Evolutionary conservation across 2,329 filamentous ascomycete species (phyloP).

Genomic region (Fusarium cicatricum): DNA sequence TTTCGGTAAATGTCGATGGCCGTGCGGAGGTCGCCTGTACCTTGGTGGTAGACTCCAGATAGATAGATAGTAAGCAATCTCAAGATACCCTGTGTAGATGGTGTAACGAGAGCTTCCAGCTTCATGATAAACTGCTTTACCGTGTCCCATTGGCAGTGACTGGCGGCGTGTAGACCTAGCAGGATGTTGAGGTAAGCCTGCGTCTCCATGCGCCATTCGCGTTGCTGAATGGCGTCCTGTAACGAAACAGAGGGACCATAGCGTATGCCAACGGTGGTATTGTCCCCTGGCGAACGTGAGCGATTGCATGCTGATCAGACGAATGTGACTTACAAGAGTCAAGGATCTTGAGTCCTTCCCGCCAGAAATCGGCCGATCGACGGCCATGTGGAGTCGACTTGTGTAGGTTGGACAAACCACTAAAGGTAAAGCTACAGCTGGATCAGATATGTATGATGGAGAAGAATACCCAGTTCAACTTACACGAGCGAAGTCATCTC

Average conservation of each 20-base stretch:
- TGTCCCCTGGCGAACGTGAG: slow-evolving; percentile 45
- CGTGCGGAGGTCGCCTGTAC: slow-evolving; percentile 73
- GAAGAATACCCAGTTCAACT: slow-evolving; percentile 37
- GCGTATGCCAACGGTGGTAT: slow-evolving; percentile 45
- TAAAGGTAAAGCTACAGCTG: slow-evolving; percentile 60
- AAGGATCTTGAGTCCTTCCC: slow-evolving; percentile 54
- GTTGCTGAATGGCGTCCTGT: slow-evolving; percentile 64
- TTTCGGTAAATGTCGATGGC: slow-evolving; percentile 74
- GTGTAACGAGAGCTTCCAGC: slow-evolving; percentile 56
- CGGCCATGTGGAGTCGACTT: slow-evolving; percentile 47
- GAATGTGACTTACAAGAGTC: slow-evolving; percentile 53
- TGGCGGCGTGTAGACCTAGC: slow-evolving; percentile 73
- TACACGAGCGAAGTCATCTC: slow-evolving; percentile 66
- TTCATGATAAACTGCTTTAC: slow-evolving; percentile 66
- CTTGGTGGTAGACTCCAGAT: slow-evolving; percentile 78
- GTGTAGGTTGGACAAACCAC: slow-evolving; percentile 58
- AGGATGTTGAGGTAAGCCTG: slow-evolving; percentile 76
- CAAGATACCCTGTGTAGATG: slow-evolving; percentile 52
- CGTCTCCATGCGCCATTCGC: slow-evolving; percentile 71
- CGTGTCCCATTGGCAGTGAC: slow-evolving; percentile 73
- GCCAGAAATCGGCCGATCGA: slow-evolving; percentile 52
- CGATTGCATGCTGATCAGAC: neutral
- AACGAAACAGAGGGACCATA: slow-evolving; percentile 60
- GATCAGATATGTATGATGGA: slow-evolving; percentile 18
- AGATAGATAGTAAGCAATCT: slow-evolving; percentile 72